phyloP scores from a whole-genome alignment of 805 yeast species.

The Torulaspora microellipsoides region DNA sequence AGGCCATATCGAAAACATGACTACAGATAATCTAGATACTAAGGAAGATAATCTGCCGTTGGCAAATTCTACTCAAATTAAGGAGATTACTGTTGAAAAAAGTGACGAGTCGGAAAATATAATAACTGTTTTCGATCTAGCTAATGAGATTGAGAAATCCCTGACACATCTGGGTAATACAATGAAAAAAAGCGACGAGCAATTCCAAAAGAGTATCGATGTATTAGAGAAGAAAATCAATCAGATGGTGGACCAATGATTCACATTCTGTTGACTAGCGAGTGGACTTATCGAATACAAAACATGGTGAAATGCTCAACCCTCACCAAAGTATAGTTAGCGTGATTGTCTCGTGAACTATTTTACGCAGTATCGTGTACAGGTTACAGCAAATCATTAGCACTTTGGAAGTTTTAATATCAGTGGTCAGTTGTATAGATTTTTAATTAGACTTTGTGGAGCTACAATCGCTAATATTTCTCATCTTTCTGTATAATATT shows the following conservation, averaged over 20 bases:
- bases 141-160: constrained; percentile 26
- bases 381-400: too few relatives aligned
- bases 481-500: too few relatives aligned
- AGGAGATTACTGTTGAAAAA: neutral
- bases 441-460: too few relatives aligned
- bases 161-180: constrained; percentile 18
- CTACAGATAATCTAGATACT: constrained; percentile 5
- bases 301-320: too few relatives aligned
- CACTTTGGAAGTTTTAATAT: too few relatives aligned
- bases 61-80: constrained; percentile 5
- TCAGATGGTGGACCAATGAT: constrained; percentile 12
- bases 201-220: constrained; percentile 18
- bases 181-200: constrained; percentile 20
- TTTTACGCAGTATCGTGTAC: too few relatives aligned
- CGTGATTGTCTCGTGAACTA: too few relatives aligned
- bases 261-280: neutral
- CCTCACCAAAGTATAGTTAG: too few relatives aligned
- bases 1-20: constrained; percentile 5
- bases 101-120: neutral
- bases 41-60: constrained; percentile 8
- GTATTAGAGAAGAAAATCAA: constrained; percentile 23
- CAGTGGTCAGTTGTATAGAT: too few relatives aligned
- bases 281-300: too few relatives aligned
- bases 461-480: too few relatives aligned
- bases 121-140: constrained; percentile 29